A percentile compares a stretch with the other conserved stretches of the same genome.
phyloP scores from a whole-genome alignment of 768 basidiomycete species.

The Lactarius deliciosus region DNA sequence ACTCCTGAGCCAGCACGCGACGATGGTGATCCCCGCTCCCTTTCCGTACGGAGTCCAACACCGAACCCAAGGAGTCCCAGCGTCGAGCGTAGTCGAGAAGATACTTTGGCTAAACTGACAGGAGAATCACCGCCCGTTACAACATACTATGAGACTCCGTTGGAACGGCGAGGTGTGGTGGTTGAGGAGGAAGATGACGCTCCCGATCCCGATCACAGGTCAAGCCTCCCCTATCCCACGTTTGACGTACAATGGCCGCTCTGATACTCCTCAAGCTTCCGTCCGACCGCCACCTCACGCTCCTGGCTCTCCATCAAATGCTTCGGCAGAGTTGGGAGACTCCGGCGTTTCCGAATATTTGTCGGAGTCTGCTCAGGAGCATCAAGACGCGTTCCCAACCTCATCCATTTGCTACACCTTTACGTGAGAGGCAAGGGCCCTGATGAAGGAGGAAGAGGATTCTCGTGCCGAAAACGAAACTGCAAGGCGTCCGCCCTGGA shows the following conservation, averaged over 20 bases:
- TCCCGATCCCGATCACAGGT: slow-evolving; percentile 30
- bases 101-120: slow-evolving; percentile 27
- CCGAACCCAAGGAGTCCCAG: slow-evolving; percentile 28
- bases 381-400: slow-evolving; percentile 59
- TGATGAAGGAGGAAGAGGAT: slow-evolving; percentile 68
- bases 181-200: slow-evolving; percentile 29
- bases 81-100: slow-evolving; percentile 29
- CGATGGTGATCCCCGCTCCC: background rate
- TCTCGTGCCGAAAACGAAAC: slow-evolving; percentile 45
- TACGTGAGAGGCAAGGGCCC: slow-evolving; percentile 53
- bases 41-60: slow-evolving; percentile 22
- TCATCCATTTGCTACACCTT: slow-evolving; percentile 73
- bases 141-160: slow-evolving; percentile 26
- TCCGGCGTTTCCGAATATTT: slow-evolving; percentile 52
- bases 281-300: slow-evolving; percentile 48
- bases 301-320: slow-evolving; percentile 52
- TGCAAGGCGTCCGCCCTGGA: slow-evolving; percentile 31
- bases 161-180: slow-evolving; percentile 27
- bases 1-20: slow-evolving; percentile 25
- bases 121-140: slow-evolving; percentile 16
- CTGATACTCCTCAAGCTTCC: slow-evolving; percentile 42
- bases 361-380: slow-evolving; percentile 47
- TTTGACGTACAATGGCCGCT: slow-evolving; percentile 44
- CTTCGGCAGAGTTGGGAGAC: slow-evolving; percentile 47
- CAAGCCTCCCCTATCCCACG: slow-evolving; percentile 39